A percentile compares a stretch with the other conserved stretches of the same genome.
Evolutionary conservation across 2,329 filamentous ascomycete genomes (phyloP).

Genomic region (Colletotrichum musae): DNA sequence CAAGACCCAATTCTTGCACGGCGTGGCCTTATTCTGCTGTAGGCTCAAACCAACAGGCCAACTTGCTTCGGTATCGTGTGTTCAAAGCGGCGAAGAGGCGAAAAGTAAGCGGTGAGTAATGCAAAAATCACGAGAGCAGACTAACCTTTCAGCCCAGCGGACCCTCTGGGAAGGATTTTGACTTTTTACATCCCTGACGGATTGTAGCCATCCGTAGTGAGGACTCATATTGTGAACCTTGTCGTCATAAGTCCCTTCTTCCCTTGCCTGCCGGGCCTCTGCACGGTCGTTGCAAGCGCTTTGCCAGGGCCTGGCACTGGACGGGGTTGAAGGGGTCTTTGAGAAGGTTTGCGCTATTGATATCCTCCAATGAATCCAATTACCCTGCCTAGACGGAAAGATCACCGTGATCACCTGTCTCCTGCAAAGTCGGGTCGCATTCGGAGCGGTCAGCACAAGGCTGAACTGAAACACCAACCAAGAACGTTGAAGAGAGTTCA

Average conservation of each 20-base stretch:
- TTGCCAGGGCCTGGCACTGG: slow-evolving; percentile 22
- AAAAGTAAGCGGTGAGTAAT: slow-evolving; percentile 21
- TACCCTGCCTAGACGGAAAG: slow-evolving; percentile 26
- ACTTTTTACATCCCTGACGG: slow-evolving; percentile 35
- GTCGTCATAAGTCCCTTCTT: slow-evolving; percentile 24
- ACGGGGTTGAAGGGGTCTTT: slow-evolving; percentile 24
- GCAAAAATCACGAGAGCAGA: slow-evolving; percentile 19
- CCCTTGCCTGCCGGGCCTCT: slow-evolving; percentile 26
- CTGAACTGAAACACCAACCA: slow-evolving; percentile 34
- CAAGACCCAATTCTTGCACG: slow-evolving; percentile 14
- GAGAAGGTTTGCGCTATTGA: slow-evolving; percentile 39
- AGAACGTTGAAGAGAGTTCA: slow-evolving; percentile 17
- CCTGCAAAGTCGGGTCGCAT: slow-evolving; percentile 25
- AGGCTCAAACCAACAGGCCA: not conserved
- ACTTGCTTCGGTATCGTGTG: not conserved
- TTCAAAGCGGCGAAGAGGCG: slow-evolving; percentile 12
- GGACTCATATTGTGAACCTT: slow-evolving; percentile 28
- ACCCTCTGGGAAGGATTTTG: slow-evolving; percentile 24
- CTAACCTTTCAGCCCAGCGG: slow-evolving; percentile 19
- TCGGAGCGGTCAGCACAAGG: slow-evolving; percentile 35
- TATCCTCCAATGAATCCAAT: slow-evolving; percentile 18
- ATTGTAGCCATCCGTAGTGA: slow-evolving; percentile 4
- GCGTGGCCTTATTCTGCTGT: slow-evolving; percentile 19
- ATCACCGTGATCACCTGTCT: slow-evolving; percentile 37
- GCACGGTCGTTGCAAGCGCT: slow-evolving; percentile 22